Evolutionary conservation across 2,329 filamentous ascomycete genomes (phyloP).

Genomic region (Stachybotrys chlorohalonatus): DNA sequence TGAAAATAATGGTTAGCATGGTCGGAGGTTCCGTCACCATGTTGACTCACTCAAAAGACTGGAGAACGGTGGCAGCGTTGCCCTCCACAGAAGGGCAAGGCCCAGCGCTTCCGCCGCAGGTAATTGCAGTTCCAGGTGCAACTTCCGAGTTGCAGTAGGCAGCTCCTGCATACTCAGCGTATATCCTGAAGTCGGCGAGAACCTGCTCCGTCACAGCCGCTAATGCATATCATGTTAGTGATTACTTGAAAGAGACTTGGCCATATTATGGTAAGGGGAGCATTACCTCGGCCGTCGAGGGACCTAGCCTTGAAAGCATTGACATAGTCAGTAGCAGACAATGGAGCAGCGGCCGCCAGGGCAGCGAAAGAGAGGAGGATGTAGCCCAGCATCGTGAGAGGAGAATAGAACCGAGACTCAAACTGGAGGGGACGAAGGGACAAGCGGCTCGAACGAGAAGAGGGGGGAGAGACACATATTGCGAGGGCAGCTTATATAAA

Average conservation of each 20-base stretch:
- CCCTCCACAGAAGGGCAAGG: constrained; percentile 34
- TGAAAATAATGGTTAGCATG: constrained; percentile 13
- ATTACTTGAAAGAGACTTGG: too few relatives aligned
- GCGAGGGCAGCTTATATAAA: too few relatives aligned
- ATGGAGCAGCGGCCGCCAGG: neutral
- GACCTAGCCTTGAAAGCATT: neutral
- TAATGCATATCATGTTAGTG: too few relatives aligned
- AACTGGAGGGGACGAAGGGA: too few relatives aligned
- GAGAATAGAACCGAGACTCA: too few relatives aligned
- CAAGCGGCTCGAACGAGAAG: too few relatives aligned
- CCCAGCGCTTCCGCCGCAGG: constrained; percentile 25
- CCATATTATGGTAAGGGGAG: too few relatives aligned
- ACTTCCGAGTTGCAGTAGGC: constrained; percentile 43
- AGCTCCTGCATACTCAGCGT: constrained; percentile 40
- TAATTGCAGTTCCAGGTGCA: constrained; percentile 26
- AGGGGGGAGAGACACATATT: too few relatives aligned
- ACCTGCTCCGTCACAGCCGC: constrained; percentile 17
- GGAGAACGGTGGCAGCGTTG: constrained; percentile 33
- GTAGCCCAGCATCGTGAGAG: too few relatives aligned
- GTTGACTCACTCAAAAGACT: constrained; percentile 27
- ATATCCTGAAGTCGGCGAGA: constrained; percentile 34
- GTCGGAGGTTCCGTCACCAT: neutral
- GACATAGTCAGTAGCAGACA: neutral
- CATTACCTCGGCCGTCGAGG: neutral
- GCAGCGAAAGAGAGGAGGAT: neutral